phyloP scores from a whole-genome alignment of 371 early-diverging fungal genomes.

The Mortierella sp. region DNA sequence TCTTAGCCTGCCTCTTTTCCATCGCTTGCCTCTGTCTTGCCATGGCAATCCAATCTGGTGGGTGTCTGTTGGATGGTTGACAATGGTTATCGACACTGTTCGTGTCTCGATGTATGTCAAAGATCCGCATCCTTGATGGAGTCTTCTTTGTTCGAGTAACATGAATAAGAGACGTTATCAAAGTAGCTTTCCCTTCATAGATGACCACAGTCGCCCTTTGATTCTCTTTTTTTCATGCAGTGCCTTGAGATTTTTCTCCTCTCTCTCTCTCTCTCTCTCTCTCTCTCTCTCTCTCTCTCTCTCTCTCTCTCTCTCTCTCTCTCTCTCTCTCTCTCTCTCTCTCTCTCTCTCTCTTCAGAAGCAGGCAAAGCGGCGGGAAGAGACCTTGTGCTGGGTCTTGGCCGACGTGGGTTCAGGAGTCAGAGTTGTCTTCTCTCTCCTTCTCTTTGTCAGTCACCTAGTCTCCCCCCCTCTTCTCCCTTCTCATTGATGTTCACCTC shows the following conservation, averaged over 20 bases:
- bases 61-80: no score
- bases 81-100: no score
- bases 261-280: not conserved
- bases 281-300: not conserved
- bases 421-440: conserved; percentile 2
- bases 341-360: no score
- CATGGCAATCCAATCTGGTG: not conserved
- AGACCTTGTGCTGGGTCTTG: no score
- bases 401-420: no score
- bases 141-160: not conserved
- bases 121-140: not conserved
- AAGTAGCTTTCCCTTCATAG: no score
- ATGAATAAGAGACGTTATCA: not conserved
- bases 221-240: no score
- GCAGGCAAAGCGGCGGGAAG: not conserved
- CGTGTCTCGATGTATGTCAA: no score
- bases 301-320: not conserved
- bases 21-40: not conserved
- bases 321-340: not conserved
- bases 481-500: no score
- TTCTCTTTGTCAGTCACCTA: not conserved
- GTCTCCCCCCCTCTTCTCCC: not conserved
- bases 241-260: no score
- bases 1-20: no score
- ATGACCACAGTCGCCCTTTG: no score